Base-by-base conservation (phyloP, 371 early-diverging fungal species). In the Coemansia linderi region DNA sequence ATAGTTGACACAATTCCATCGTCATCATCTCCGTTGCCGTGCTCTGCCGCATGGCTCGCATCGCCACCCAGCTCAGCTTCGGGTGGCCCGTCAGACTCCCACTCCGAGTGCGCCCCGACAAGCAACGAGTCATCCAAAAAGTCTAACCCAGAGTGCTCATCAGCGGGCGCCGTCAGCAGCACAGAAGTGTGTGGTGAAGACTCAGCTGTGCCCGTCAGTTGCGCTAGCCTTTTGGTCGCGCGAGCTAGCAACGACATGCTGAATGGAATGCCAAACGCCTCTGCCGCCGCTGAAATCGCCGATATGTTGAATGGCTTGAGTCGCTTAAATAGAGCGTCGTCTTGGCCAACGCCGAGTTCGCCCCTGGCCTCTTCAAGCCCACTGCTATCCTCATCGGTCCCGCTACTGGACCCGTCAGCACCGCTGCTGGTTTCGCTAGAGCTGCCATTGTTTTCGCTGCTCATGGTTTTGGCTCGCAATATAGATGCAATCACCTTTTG, bases 211-310 rank as follows among this genome's bases (percentile, higher is more conserved):
- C 36, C 27, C 17, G 33, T 15, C 46, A 36, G 24, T 22, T 9
- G 56, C 37, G 43, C 56, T 27, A 39, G 17, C 59, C 13, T 65
- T 37, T 50, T 60, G 9, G 66, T 44, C 9, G 75, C 79, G 41
- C 54, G 37, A 3, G 62, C 65, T 33, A 78, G 59, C 43, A 73
- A 59, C 2, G 62, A 48, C 37, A 44, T 64, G 65, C 65, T 74
- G 46, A 78, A 78, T 15, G 71, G 71, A 44, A 78, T 78, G 13
- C 79, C 79, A 68, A 78, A 78, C 17, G 79, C 79, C 54, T 74
- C 73, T 6, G 79, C 79, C 4, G 79, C 79, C 1, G 79, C 74
- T 5, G 79, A 73, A 58, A 78, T 78, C 3, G 79, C 79, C 9
- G 79, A 78, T n/a, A 70, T 68, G 40, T 78, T 78, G 33, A 78